Base-by-base conservation (phyloP, 305 asterid species). In the Plantago coronopus region DNA sequence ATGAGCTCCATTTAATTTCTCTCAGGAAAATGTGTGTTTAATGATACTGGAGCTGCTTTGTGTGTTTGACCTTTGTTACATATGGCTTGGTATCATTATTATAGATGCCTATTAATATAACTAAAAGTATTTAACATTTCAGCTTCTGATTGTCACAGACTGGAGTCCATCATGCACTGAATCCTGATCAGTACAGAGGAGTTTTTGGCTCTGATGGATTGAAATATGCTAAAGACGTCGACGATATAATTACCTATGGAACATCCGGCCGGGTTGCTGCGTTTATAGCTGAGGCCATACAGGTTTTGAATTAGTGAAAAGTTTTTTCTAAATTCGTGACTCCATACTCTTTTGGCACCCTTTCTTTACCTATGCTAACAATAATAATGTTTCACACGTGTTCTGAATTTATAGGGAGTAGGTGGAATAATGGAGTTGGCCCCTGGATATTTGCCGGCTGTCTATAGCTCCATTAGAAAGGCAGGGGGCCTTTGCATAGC, bases 351-450 rank as follows among this genome's bases (percentile, higher is more conserved):
- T 27, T 27, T 27, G 34, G 34, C 34, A 27, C 2, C 7, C 7
- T 27, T 2, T 27, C 0, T 27, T 27, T 34, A 6, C 12, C 31
- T 5, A 27, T 27, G 40, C 12, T 34, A 4, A 27, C 8, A 34
- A 7, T 34, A 7, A 69, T 49, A 20, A 19, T 13, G 57, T 59
- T 43, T 6, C 6, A 3, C 7, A 20, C 12, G 63, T 19, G 21
- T 47, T 18, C 38, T 51, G 57, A 74, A 53, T 71, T 42, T 63
- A 17, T 54, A 91, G 98, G 96, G 98, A 62, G 98, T 88, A 47
- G 98, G 98, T 68, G 98, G 98, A 31, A 76, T 91, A 25, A 68
- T 86, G 81, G 98, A 91, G 80, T 81, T 88, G 80, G 98, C 98
- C 18, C 98, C 98, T 0, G 98, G 98, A 64, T 91, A 91, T 71